Conservation (phyloP, 805 yeast genomes). For the Kuraishia piskuri region DNA sequence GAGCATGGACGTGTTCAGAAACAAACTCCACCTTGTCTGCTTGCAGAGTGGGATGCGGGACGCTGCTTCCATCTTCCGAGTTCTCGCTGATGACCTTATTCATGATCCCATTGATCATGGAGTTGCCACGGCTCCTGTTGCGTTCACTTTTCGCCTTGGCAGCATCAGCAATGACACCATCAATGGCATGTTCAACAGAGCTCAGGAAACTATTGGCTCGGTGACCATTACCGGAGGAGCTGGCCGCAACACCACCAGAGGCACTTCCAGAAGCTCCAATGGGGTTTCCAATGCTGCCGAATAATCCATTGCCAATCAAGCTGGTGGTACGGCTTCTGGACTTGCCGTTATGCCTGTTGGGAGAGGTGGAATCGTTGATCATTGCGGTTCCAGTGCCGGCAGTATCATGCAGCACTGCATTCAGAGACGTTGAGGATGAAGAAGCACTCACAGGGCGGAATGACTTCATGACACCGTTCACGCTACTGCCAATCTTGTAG, state of each 20-base stretch:
- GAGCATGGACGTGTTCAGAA: neutral
- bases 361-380: neutral
- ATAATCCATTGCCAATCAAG: constrained; percentile 16
- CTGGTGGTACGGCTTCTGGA: constrained; percentile 24
- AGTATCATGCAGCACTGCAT: neutral
- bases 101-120: neutral
- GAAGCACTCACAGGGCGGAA: constrained; percentile 24
- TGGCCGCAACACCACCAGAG: neutral
- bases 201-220: constrained; percentile 10
- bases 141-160: neutral
- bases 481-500: constrained; percentile 19
- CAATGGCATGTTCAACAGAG: constrained; percentile 24
- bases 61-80: neutral
- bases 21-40: neutral
- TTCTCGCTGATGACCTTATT: neutral
- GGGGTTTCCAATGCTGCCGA: constrained; percentile 7
- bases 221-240: neutral
- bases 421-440: constrained; percentile 22
- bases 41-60: neutral
- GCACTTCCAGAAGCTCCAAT: neutral
- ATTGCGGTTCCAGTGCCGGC: constrained; percentile 1
- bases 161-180: constrained; percentile 5
- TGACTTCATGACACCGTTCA: constrained; percentile 26
- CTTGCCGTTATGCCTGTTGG: constrained; percentile 6
- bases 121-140: constrained; percentile 3